phyloP scores from a whole-genome alignment of 1,139 yeast species.

The Geotrichum carabidarum region DNA sequence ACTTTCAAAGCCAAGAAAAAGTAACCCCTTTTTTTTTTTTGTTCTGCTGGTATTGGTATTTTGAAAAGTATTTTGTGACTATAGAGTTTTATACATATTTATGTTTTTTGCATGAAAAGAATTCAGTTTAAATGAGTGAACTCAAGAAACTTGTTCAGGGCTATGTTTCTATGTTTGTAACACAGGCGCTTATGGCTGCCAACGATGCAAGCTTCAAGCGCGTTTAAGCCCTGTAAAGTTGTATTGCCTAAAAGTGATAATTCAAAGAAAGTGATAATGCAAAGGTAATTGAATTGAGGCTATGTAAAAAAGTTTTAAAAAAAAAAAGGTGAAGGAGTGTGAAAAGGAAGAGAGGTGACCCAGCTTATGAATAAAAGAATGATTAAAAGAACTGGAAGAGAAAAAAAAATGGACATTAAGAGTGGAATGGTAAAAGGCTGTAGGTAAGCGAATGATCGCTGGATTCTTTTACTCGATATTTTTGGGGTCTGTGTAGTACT shows the following conservation, averaged over 20 bases:
- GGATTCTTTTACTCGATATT: too few relatives aligned
- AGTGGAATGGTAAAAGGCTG: not conserved
- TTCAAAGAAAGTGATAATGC: too few relatives aligned
- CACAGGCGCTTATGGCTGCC: too few relatives aligned
- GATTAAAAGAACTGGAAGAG: not conserved
- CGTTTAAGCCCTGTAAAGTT: too few relatives aligned
- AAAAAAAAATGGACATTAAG: not conserved
- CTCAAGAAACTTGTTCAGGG: too few relatives aligned
- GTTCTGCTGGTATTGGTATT: not conserved
- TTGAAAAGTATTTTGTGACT: not conserved
- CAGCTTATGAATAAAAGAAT: not conserved
- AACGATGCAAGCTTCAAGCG: too few relatives aligned
- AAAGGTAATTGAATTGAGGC: too few relatives aligned
- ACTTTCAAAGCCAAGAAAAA: conserved; percentile 6
- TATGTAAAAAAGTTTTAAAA: not conserved
- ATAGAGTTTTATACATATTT: not conserved
- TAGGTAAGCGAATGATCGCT: too few relatives aligned
- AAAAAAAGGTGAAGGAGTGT: not conserved
- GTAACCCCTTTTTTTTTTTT: too few relatives aligned
- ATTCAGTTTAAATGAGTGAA: not conserved
- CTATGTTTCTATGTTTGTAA: too few relatives aligned
- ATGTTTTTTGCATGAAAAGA: not conserved
- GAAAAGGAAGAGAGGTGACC: not conserved
- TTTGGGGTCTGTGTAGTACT: conserved; percentile 6
- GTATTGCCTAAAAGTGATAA: too few relatives aligned